Conservation (phyloP, 306 rosid species). For the Clitoria ternatea region DNA sequence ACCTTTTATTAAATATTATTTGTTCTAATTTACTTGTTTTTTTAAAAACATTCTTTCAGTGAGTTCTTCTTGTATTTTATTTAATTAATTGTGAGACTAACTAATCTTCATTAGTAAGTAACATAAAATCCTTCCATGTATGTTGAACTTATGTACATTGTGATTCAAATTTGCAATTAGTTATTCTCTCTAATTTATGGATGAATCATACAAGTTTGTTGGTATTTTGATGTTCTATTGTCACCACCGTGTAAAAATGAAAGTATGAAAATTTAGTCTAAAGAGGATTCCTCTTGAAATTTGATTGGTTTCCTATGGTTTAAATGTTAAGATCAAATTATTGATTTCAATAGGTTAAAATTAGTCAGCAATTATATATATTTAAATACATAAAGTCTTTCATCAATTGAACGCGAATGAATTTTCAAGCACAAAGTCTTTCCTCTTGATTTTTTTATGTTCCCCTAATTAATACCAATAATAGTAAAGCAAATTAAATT, state of each 20-base stretch:
- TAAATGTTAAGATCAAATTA: constrained; percentile 23
- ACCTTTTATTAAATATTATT: too few species aligned
- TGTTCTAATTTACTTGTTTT: not conserved
- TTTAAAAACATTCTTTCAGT: not conserved
- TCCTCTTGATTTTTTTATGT: too few species aligned
- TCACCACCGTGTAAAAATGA: constrained; percentile 7
- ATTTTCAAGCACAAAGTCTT: too few species aligned
- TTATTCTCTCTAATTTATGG: not conserved
- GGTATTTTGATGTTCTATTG: not conserved
- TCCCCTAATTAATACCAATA: too few species aligned
- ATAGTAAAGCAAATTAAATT: too few species aligned
- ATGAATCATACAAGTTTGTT: not conserved
- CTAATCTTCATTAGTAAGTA: not conserved
- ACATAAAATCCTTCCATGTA: not conserved
- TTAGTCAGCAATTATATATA: too few species aligned
- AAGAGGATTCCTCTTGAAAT: constrained; percentile 26
- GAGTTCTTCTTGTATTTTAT: not conserved
- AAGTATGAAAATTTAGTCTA: not conserved
- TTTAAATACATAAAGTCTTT: too few species aligned
- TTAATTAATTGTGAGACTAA: not conserved
- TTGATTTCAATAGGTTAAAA: too few species aligned
- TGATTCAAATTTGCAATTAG: not conserved
- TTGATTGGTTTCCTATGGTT: constrained; percentile 26
- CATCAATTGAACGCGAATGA: too few species aligned
- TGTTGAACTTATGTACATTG: not conserved